A percentile compares a stretch with the other conserved stretches of the same genome.
Conservation (phyloP, 495 filamentous ascomycete species). For the Copromyces sp. region DNA sequence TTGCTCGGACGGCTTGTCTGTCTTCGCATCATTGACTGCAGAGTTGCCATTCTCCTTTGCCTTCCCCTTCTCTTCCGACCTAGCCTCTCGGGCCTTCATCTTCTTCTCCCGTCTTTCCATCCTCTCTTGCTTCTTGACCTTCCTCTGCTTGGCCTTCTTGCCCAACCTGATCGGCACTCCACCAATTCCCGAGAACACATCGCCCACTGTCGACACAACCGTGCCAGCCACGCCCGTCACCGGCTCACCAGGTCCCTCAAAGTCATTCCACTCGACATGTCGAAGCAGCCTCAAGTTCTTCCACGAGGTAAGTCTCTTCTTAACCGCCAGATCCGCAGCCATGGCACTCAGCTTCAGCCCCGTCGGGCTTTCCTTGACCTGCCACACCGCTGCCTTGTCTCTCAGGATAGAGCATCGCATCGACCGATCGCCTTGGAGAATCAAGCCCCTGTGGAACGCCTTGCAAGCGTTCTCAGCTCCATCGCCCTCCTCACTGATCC, state of each 20-base stretch:
- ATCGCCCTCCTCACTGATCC: constrained; percentile 58
- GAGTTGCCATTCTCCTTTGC: not conserved
- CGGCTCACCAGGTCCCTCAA: constrained; percentile 67
- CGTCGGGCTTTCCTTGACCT: constrained; percentile 38
- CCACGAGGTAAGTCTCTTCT: constrained; percentile 48
- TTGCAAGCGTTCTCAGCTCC: constrained; percentile 63
- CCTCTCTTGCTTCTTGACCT: constrained; percentile 33
- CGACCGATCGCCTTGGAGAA: constrained; percentile 41
- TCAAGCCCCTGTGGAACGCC: constrained; percentile 57
- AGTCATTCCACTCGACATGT: constrained; percentile 70
- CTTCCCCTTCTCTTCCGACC: constrained; percentile 1
- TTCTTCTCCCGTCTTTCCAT: constrained; percentile 31
- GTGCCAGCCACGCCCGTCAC: constrained; percentile 53
- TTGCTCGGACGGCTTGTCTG: not conserved
- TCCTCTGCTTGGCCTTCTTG: constrained; percentile 39
- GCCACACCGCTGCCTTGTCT: constrained; percentile 60
- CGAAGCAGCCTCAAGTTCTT: constrained; percentile 54
- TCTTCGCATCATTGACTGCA: not conserved
- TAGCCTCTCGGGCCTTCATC: constrained; percentile 18
- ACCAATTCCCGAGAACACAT: constrained; percentile 47
- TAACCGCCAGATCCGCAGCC: constrained; percentile 54
- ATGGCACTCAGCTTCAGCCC: constrained; percentile 50
- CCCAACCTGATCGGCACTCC: constrained; percentile 47
- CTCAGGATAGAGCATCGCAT: constrained; percentile 62
- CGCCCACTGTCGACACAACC: constrained; percentile 41